These are phyloP conservation scores for Penicillium oxalicum DNA, from an alignment of 2,329 filamentous ascomycete species.

Conservation along the genomic window DNA sequence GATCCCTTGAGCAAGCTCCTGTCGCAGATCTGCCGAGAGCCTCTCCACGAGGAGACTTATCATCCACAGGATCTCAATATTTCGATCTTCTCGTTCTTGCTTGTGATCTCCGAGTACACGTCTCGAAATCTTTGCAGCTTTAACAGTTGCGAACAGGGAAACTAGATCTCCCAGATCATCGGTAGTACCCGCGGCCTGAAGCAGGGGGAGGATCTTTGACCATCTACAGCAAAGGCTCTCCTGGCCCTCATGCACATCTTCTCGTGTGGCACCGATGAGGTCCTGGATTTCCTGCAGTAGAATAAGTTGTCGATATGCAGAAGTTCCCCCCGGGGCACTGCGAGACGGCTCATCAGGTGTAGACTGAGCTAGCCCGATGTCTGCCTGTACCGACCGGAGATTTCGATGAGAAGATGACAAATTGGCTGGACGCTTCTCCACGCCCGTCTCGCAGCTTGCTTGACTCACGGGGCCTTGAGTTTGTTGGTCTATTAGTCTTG, in stretches of 20 bases:
- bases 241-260: neutral
- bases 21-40: neutral
- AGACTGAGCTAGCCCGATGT: neutral
- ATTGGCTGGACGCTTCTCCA: too few relatives aligned
- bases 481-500: neutral
- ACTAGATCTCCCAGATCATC: neutral
- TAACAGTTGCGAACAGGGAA: neutral
- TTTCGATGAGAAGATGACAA: too few relatives aligned
- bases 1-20: neutral
- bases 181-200: neutral
- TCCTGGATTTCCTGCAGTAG: neutral
- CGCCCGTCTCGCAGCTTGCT: neutral
- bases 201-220: neutral
- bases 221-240: neutral
- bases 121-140: neutral
- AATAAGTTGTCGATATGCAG: neutral
- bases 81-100: neutral
- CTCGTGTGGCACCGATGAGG: neutral
- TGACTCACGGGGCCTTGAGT: neutral
- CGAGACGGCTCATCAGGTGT: neutral
- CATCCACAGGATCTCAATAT: conserved; percentile 1
- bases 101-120: neutral
- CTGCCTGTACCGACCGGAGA: too few relatives aligned
- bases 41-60: neutral
- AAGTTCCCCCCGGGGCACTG: too few relatives aligned